These are phyloP conservation scores for Austroboletus niveus DNA, from an alignment of 1,284 basidiomycete genomes.

Conservation along the genomic window DNA sequence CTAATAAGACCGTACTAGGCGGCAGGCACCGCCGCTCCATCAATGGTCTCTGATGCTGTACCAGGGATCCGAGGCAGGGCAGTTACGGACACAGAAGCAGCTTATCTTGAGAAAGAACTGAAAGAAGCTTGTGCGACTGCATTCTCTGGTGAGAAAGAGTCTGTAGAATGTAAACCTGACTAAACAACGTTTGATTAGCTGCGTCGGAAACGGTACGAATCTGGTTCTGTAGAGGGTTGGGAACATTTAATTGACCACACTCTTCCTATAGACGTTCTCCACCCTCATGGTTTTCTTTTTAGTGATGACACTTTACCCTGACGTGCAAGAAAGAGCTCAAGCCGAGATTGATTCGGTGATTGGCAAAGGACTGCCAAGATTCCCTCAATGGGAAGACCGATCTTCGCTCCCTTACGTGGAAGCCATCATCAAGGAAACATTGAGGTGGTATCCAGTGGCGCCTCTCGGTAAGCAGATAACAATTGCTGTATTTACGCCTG, in stretches of 20 bases:
- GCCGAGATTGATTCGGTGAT: conserved; percentile 43
- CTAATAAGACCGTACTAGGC: conserved; percentile 11
- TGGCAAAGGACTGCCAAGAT: conserved; percentile 30
- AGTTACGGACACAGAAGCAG: conserved; percentile 5
- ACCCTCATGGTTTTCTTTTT: conserved; percentile 47
- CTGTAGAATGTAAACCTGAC: background rate
- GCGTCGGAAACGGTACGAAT: conserved; percentile 24
- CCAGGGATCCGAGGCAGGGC: conserved; percentile 5
- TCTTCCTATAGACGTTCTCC: conserved; percentile 38
- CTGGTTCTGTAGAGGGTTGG: background rate
- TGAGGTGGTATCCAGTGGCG: conserved; percentile 20
- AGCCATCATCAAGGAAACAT: conserved; percentile 50
- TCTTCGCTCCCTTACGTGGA: conserved; percentile 42
- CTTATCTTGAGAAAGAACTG: conserved; percentile 17
- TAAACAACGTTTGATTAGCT: conserved; percentile 8
- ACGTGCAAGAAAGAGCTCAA: conserved; percentile 41
- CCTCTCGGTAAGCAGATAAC: conserved; percentile 28
- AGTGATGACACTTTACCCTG: conserved; percentile 48
- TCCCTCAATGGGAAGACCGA: conserved; percentile 41
- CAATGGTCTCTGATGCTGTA: conserved; percentile 24
- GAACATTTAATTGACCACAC: conserved; percentile 10
- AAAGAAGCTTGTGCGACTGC: conserved; percentile 22
- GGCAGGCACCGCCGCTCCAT: conserved; percentile 20
- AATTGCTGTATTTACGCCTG: background rate
- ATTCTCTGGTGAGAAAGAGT: conserved; percentile 12